Evolutionary conservation across 2,329 filamentous ascomycete genomes (phyloP), one percentile per base, ranked within the genome.

Genomic region (Colletotrichum sp.): DNA sequence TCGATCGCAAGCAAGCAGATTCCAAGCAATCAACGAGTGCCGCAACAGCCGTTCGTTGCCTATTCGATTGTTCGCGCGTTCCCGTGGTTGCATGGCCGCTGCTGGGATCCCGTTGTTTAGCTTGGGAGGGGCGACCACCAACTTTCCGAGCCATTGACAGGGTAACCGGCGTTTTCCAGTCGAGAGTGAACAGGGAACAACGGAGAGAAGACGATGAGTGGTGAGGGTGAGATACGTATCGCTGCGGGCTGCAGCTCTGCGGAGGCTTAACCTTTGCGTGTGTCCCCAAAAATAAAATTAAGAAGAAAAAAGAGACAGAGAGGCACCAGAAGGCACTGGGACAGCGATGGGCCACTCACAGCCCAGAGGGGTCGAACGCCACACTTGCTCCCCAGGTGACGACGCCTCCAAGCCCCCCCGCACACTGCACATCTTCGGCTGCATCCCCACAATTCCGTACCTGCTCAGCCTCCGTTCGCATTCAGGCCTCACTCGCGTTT

Each of bases 21-120:
- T 70, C 70, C 54, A 70, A 73, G 70, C 70, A 73, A 73, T 73
- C 70, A 66, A 27, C 54, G 70, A 66, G 54, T 70, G 66, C 70
- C 66, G 59, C n/a, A 66, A 73, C 66, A 70, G 66, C 70, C 66
- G 70, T 66, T 62, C 51, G 66, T 70, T 61, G 67, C 66, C 70
- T 57, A 71, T 67, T 66, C 62, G 66, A 73, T 70, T 57, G 27
- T 68, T 72, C 66, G 66, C 66, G 66, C 29, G 66, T 70, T 70
- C 70, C 70, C 59, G 66, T 65, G 66, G 70, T 70, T 73, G 70
- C 61, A 73, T 70, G 66, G 43, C 54, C 12, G 27, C 62, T 71
- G 62, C 68, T 58, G 29, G 71, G 71, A 36, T 64, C 62, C 43
- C 63, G 71, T 63, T 66, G 71, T 73, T 66, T 71, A 66, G 64